Percentiles rank a stretch among this genome's conserved stretches.
Evolutionary conservation across 2,329 filamentous ascomycete genomes (phyloP).

Genomic region (Phaeomoniella chlamydospora): DNA sequence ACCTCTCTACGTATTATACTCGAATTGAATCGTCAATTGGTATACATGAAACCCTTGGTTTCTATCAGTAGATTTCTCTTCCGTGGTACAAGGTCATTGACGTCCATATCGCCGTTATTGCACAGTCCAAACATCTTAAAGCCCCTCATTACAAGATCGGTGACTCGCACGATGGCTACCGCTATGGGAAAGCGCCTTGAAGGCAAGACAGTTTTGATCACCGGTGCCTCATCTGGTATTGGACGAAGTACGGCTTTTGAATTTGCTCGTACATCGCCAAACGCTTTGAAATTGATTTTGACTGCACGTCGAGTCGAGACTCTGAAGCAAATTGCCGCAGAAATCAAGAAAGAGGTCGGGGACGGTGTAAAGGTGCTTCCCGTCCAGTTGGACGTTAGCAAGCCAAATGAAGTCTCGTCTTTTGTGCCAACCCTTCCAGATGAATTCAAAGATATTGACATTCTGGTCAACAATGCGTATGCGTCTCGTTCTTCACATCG

Average conservation of each 20-base stretch:
- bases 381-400: constrained; percentile 76
- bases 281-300: constrained; percentile 67
- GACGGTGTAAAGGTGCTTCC: constrained; percentile 69
- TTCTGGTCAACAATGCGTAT: constrained; percentile 93
- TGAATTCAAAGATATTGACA: constrained; percentile 72
- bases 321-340: constrained; percentile 58
- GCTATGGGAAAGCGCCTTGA: constrained; percentile 69
- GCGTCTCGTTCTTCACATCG: constrained; percentile 16
- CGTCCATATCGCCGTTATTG: too few species aligned
- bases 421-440: constrained; percentile 64
- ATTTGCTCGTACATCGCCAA: constrained; percentile 74
- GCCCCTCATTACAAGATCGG: background rate
- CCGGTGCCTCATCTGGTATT: constrained; percentile 87
- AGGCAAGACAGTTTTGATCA: constrained; percentile 86
- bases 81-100: too few species aligned
- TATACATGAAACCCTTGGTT: too few species aligned
- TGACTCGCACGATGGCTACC: constrained; percentile 41
- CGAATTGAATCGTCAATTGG: too few species aligned
- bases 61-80: too few species aligned
- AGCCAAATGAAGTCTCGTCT: constrained; percentile 53
- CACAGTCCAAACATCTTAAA: background rate
- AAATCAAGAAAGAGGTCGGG: constrained; percentile 65
- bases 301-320: constrained; percentile 76
- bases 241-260: constrained; percentile 64
- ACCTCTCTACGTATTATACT: too few species aligned